Percentiles rank a stretch among this genome's conserved stretches.
phyloP scores from a whole-genome alignment of 352 stramenopile species.

The Elongisporangium prolatum region DNA sequence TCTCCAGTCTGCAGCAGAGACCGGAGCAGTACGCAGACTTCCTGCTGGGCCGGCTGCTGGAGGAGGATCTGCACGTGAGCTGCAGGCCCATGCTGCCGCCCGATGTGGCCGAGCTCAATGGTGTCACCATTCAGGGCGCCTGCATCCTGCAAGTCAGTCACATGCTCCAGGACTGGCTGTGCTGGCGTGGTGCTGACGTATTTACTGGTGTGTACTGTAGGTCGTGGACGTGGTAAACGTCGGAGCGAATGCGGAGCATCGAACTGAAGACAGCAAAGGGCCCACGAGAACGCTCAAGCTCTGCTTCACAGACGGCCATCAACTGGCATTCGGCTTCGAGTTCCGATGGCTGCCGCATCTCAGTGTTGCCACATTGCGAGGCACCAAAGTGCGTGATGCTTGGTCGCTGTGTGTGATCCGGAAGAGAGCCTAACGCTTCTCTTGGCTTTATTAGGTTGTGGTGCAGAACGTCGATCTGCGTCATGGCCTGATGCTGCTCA shows the following conservation, averaged over 20 bases:
- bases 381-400: constrained; percentile 46
- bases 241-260: constrained; percentile 64
- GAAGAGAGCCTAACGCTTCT: neutral
- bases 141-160: constrained; percentile 64
- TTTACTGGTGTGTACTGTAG: constrained; percentile 15
- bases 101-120: constrained; percentile 40
- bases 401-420: neutral
- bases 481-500: constrained; percentile 68
- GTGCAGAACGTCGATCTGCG: constrained; percentile 64
- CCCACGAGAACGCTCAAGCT: constrained; percentile 74
- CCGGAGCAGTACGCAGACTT: constrained; percentile 33
- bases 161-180: neutral
- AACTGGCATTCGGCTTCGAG: constrained; percentile 76
- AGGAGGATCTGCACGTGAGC: constrained; percentile 63
- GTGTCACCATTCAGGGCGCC: constrained; percentile 50
- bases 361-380: constrained; percentile 42
- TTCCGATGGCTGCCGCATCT: constrained; percentile 49
- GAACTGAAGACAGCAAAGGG: constrained; percentile 57
- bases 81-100: constrained; percentile 53
- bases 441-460: constrained; percentile 23
- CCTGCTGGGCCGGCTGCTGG: constrained; percentile 55
- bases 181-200: neutral
- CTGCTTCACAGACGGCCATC: constrained; percentile 73
- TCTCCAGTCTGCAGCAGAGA: constrained; percentile 14
- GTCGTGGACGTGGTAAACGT: constrained; percentile 81